Evolutionary conservation across 2,329 filamentous ascomycete species (phyloP), one percentile per base, ranked within the genome.

Genomic region (Rutstroemia sp.): DNA sequence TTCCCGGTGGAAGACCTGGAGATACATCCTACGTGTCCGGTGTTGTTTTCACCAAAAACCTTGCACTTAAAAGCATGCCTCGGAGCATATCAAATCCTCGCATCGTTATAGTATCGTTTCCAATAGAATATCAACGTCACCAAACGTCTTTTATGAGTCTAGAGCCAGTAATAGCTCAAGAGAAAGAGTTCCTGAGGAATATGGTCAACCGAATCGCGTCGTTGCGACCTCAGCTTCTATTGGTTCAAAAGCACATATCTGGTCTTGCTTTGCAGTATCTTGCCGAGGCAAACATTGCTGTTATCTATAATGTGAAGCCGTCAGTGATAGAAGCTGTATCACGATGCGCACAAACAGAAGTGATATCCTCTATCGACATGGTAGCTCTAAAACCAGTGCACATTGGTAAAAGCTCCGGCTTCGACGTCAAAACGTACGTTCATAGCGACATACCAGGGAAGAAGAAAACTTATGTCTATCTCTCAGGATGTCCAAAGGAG

Each of bases 1-100:
- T 99, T 12, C 89, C 92, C 0, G 92, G 94, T 16, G 92, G 92
- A 16, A 87, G 82, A 61, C 92, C 92, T 18, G 85, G 89, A 23
- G 92, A 99, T 71, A 97, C 92, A 6, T 86, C 87, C n/a, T 99
- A 99, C 70, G 87, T 97, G 16, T 96, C 94, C 9, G 95, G 94
- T 0, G 86, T 99, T 8, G 92, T 99, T 1, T 99, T 99, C 70
- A 94, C 91, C 12, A 99, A 99, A 70, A 99, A 99, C 62, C 76
- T 99, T 51, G 94, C 95, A 0, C 75, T 97, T 52, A 99, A 99
- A 70, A 95, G 88, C 71, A 99, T 99, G 94, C 86, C 89, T 18
- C 83, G 94, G 57, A 89, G 84, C 61, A 94, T 97, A 60, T 72
- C 79, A 12, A 86, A 89, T 54, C 94, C 94, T 3, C 85, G 90